Evolutionary conservation across 148 eudicot genomes (phyloP), one percentile per base, ranked within the genome.

Genomic region (Arctostaphylos glauca): DNA sequence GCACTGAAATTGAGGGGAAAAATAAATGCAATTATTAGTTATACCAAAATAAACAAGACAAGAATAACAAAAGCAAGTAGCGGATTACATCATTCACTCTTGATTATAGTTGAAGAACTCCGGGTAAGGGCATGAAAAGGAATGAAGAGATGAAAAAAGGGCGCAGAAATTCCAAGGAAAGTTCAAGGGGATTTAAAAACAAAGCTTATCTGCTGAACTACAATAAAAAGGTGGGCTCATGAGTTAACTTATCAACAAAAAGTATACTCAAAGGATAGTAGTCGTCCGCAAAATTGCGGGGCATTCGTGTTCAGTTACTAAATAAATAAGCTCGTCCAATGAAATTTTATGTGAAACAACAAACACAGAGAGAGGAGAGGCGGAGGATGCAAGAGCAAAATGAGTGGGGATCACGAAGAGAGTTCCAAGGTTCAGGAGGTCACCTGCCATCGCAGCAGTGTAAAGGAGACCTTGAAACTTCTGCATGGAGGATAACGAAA

Each of bases 401-500:
- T 25, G 16, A 23, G 71, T 66, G 5, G 44, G 41, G 71, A 31
- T 25, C 43, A 31, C 25, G 71, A 66, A 66, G 44, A 66, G 43
- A 31, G 71, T 66, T 21, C 16, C 71, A 25, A n/a, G 43, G 53
- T 16, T 41, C 7, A 48, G 67, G 81, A 43, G 1, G 78, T 13
- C 47, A 91, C 98, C 91, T 85, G 93, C 77, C 90, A 94, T 77
- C 49, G 89, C 89, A 77, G 90, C 83, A 52, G 88, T 82, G 73
- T 81, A 86, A 44, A 92, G 48, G 73, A 81, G 55, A 83, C 83
- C 87, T 85, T 89, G 86, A 74, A 92, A 84, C 84, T 88, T 88
- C 94, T 94, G 95, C 89, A 87, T 12, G 15, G 7, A 23, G 71
- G 44, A 66, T 66, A 66, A 31, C 4, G 44, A 15, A 31, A 66